Evolutionary conservation across 2,329 filamentous ascomycete species (phyloP), one percentile per base, ranked within the genome.

Genomic region (Amauroascus niger): DNA sequence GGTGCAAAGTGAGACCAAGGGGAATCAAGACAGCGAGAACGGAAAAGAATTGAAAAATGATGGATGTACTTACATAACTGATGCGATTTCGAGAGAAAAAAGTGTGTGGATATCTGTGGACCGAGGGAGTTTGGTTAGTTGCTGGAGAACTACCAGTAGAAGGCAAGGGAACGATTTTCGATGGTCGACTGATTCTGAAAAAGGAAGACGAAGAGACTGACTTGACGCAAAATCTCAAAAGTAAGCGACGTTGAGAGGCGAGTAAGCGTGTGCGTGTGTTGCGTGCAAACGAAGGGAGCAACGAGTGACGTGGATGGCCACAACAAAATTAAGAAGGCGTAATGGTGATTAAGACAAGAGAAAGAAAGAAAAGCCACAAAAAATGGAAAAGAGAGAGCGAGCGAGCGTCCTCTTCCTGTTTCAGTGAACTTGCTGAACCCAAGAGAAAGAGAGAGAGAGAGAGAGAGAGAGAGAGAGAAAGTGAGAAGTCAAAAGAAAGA

Each of bases 311-410:
- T 44, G 49, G 41, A 52, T 9, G 49, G 20, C n/a, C 39, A 48
- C 51, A 33, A 57, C 54, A 20, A 28, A 53, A 48, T 55, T 59
- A 60, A 52, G 60, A 51, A 57, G 40, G 33, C 6, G 69, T 63
- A 65, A 68, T 58, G 60, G 55, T 60, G 59, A 63, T 61, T 30
- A 30, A 60, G 58, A 62, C 60, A 59, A 54, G 49, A 1, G 18
- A 45, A 35, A 40, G 32, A 45, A n/a, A 45, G 26, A 43, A 58
- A 58, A 64, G 63, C 59, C 64, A 64, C 61, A 64, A 65, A 24
- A 14, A 35, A 11, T 30, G 33, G 18, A 59, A 58, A 61, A 63
- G 65, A 43, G 40, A 13, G 40, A 45, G 24, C 24, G 41, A 45
- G 44, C 44, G 33, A 11, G 26, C 35, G 46, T 44, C 37, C 14